Conservation (phyloP, 306 rosid genomes). For the Medicago ruthenica region DNA sequence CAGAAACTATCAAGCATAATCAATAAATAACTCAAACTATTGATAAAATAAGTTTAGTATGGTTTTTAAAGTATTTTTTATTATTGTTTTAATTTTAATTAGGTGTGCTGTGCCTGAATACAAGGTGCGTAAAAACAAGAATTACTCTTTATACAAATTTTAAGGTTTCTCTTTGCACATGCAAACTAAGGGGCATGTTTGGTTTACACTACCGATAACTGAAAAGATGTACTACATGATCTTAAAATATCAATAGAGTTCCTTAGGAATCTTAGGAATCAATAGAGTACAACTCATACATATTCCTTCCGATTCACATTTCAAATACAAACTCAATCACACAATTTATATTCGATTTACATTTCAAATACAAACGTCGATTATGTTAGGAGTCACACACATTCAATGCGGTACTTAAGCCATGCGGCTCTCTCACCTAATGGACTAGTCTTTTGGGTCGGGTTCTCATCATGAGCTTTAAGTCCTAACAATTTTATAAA, state of each 20-base stretch:
- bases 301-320: too few relatives aligned
- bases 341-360: background rate
- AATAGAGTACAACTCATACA: too few relatives aligned
- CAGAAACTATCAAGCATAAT: background rate
- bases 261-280: background rate
- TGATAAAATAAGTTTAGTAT: background rate
- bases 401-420: too few relatives aligned
- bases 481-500: background rate
- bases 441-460: too few relatives aligned
- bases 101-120: background rate
- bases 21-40: constrained; percentile 1
- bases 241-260: background rate
- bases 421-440: too few relatives aligned
- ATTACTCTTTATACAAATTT: background rate
- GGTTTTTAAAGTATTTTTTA: background rate
- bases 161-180: constrained; percentile 4
- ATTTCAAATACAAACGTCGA: too few relatives aligned
- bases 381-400: too few relatives aligned
- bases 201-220: background rate
- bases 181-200: background rate
- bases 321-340: background rate
- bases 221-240: background rate
- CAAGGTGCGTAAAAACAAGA: background rate
- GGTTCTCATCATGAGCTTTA: too few relatives aligned
- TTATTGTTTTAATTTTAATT: background rate